These are phyloP conservation scores for Lasiosphaeria hispida DNA, from an alignment of 495 filamentous ascomycete genomes.

Conservation along the genomic window DNA sequence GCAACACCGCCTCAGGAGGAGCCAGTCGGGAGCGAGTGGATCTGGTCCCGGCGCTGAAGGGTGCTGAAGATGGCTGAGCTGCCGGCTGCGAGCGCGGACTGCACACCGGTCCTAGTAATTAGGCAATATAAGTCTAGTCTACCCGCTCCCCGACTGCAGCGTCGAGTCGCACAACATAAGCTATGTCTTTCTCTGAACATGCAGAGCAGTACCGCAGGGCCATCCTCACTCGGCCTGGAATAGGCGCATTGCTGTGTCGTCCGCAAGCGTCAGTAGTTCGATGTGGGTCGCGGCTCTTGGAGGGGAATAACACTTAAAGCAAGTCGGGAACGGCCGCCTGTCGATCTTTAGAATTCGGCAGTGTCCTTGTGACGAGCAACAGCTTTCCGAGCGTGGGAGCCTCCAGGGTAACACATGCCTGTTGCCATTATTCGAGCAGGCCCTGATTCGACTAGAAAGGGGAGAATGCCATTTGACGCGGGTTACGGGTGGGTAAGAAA, in stretches of 20 bases:
- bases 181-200: conserved; percentile 11
- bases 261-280: not conserved
- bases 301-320: too few species aligned
- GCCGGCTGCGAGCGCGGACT: conserved; percentile 7
- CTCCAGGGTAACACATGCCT: too few species aligned
- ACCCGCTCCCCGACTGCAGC: conserved; percentile 21
- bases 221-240: not conserved
- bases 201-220: not conserved
- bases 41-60: conserved; percentile 11
- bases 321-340: too few species aligned
- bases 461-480: too few species aligned
- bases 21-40: conserved; percentile 14
- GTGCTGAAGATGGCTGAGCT: conserved; percentile 6
- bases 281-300: not conserved
- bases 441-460: too few species aligned
- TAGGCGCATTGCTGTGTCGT: not conserved
- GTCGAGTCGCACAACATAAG: conserved; percentile 24
- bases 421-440: too few species aligned
- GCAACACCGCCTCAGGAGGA: not conserved
- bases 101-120: conserved; percentile 18
- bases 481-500: too few species aligned
- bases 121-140: conserved; percentile 19
- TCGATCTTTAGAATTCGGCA: too few species aligned
- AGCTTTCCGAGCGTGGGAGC: too few species aligned
- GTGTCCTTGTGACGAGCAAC: too few species aligned